Conservation (phyloP, 2,329 filamentous ascomycete species). For the Trichoderma brevicompactum region DNA sequence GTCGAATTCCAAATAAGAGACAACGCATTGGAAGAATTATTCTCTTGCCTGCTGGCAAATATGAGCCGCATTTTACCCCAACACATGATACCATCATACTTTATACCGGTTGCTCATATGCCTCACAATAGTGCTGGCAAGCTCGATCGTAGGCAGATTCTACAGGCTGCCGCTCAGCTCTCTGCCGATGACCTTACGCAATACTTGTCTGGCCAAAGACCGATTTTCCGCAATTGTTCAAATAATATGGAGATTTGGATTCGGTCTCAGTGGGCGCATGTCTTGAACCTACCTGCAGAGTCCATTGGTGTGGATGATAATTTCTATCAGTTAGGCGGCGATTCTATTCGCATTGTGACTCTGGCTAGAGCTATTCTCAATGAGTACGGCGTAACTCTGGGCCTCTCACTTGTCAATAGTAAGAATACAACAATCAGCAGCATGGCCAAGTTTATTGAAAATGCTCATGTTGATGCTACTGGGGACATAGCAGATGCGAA, state of each 20-base stretch:
- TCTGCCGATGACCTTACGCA: neutral
- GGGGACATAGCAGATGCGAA: neutral
- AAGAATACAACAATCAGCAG: conserved; percentile 30
- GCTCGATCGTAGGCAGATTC: conserved; percentile 20
- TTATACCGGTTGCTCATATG: conserved; percentile 18
- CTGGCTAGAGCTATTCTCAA: conserved; percentile 29
- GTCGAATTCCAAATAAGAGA: neutral
- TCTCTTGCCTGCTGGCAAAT: neutral
- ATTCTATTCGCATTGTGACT: conserved; percentile 33
- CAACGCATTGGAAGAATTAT: neutral
- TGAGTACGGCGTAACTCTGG: conserved; percentile 28
- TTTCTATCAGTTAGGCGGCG: conserved; percentile 33
- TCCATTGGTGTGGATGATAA: conserved; percentile 32
- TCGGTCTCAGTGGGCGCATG: conserved; percentile 12
- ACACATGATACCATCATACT: conserved; percentile 33
- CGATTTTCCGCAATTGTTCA: neutral
- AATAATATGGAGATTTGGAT: conserved; percentile 16
- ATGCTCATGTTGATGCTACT: neutral
- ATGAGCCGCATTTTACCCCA: conserved; percentile 32
- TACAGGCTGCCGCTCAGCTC: neutral
- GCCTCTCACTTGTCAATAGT: conserved; percentile 31
- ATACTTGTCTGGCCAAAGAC: conserved; percentile 3
- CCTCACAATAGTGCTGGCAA: conserved; percentile 26
- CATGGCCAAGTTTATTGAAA: conserved; percentile 30
- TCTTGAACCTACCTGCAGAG: conserved; percentile 14